Evolutionary conservation across 495 filamentous ascomycete genomes (phyloP).

Genomic region (Monascus purpureus): DNA sequence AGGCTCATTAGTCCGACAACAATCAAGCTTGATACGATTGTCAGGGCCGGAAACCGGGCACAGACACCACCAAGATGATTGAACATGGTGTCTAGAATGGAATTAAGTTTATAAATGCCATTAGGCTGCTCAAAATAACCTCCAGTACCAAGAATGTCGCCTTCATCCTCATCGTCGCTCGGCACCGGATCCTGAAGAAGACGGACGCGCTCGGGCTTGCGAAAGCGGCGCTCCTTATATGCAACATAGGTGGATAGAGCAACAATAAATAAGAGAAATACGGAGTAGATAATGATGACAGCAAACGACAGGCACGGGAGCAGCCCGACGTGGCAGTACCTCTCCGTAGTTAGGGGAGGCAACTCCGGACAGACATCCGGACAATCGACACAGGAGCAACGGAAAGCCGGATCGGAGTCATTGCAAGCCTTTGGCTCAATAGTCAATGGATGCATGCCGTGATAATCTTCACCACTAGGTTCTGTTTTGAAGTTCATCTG

Average conservation of each 20-base stretch:
- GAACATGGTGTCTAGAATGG: conserved; percentile 63
- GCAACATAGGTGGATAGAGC: conserved; percentile 59
- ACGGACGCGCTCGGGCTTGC: conserved; percentile 64
- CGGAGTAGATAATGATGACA: conserved; percentile 72
- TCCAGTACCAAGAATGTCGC: conserved; percentile 55
- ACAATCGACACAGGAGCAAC: conserved; percentile 90
- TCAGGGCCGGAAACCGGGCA: conserved; percentile 71
- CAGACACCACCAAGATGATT: conserved; percentile 67
- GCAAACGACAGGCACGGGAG: conserved; percentile 86
- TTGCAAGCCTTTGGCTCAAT: conserved; percentile 73
- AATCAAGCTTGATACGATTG: conserved; percentile 55
- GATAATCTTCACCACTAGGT: conserved; percentile 35
- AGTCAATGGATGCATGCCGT: conserved; percentile 48
- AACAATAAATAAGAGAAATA: conserved; percentile 53
- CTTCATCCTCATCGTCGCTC: conserved; percentile 81
- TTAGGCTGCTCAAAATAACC: conserved; percentile 54
- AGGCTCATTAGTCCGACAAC: conserved; percentile 63
- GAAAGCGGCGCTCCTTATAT: conserved; percentile 54
- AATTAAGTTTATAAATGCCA: conserved; percentile 65
- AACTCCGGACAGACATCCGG: conserved; percentile 69
- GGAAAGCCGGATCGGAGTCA: conserved; percentile 66
- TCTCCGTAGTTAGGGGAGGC: conserved; percentile 49
- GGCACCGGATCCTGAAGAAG: conserved; percentile 72
- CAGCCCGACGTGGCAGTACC: conserved; percentile 68
- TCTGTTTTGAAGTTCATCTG: conserved; percentile 81